Evolutionary conservation across 495 filamentous ascomycete species (phyloP), one percentile per base, ranked within the genome.

Genomic region (Tuber calosporum): DNA sequence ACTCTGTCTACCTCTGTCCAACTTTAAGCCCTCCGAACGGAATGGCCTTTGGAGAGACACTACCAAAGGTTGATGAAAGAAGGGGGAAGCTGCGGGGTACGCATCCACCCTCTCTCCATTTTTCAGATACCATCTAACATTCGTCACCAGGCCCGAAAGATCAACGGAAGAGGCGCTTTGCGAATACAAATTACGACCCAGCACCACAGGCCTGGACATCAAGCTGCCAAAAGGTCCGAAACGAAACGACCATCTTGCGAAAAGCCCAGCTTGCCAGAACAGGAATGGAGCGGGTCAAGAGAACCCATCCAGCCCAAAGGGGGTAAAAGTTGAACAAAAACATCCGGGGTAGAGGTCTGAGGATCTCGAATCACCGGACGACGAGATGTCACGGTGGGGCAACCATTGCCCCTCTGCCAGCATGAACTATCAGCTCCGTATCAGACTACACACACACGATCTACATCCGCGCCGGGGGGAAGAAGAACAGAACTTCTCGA

Each of bases 241-340:
- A 62, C 53, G 53, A 62, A 62, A 62, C 53, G 53, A 62, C 53
- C 34, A 62, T 62, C 53, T 19, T 13, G 53, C 26, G 53, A 62
- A 15, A 62, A 62, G 53, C 26, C 26, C 26, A 30, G 53, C 30
- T 62, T 30, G 3, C 53, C 53, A 17, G 53, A 62, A 62, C 53
- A 62, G 53, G 53, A 62, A 62, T 62, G 26, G 53, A 62, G 53
- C 53, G 53, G 53, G 53, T 62, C 53, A 62, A 62, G 26, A 62
- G 53, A 62, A 62, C 53, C 53, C 53, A 62, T 62, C 53, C 53
- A 62, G 53, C 53, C 53, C 53, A 62, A 62, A 62, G 26, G 53
- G 53, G n/a, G n/a, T n/a, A 40, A 40, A 40, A 40, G 6, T 38
- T 38, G n/a, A 53, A 4, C n/a, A 2, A 34, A 62, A 62, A 34